phyloP scores from a whole-genome alignment of 371 early-diverging fungal species.

The Apophysomyces sp. region DNA sequence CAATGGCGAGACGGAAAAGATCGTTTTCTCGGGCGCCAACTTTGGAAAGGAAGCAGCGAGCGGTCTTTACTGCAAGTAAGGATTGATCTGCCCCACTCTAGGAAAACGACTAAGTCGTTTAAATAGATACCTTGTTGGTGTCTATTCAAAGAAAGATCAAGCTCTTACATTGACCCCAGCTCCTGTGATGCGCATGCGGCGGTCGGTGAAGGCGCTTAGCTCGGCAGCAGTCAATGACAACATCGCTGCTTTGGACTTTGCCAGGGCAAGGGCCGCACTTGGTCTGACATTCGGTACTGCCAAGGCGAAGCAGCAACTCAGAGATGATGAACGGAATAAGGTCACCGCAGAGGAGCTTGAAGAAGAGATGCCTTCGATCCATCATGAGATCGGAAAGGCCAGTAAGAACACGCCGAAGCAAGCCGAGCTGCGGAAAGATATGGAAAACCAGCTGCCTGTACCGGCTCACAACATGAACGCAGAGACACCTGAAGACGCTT shows the following conservation, averaged over 20 bases:
- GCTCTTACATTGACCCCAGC: constrained; percentile 66
- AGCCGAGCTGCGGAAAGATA: constrained; percentile 51
- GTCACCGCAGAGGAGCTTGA: constrained; percentile 60
- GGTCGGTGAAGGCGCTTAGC: constrained; percentile 67
- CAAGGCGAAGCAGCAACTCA: constrained; percentile 78
- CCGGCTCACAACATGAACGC: constrained; percentile 72
- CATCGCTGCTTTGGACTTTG: constrained; percentile 17
- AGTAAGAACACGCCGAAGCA: constrained; percentile 47
- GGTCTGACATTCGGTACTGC: constrained; percentile 92
- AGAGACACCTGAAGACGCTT: constrained; percentile 67
- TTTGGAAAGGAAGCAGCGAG: constrained; percentile 56
- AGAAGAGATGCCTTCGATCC: constrained; percentile 58
- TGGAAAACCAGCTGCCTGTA: constrained; percentile 63
- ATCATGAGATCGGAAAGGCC: constrained; percentile 57
- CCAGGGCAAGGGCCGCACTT: constrained; percentile 66
- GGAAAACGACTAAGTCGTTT: too few relatives aligned
- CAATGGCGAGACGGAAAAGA: constrained; percentile 71
- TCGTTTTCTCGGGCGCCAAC: constrained; percentile 70
- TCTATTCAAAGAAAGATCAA: constrained; percentile 65
- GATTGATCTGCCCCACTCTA: background rate
- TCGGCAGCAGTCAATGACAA: constrained; percentile 11
- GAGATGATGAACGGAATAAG: constrained; percentile 79
- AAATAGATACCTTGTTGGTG: constrained; percentile 74
- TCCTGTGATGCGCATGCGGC: constrained; percentile 63
- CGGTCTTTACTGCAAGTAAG: constrained; percentile 54